A percentile compares a stretch with the other conserved stretches of the same genome.
Conservation (phyloP, 2,329 filamentous ascomycete species). For the Conoideocrella luteorostrata region DNA sequence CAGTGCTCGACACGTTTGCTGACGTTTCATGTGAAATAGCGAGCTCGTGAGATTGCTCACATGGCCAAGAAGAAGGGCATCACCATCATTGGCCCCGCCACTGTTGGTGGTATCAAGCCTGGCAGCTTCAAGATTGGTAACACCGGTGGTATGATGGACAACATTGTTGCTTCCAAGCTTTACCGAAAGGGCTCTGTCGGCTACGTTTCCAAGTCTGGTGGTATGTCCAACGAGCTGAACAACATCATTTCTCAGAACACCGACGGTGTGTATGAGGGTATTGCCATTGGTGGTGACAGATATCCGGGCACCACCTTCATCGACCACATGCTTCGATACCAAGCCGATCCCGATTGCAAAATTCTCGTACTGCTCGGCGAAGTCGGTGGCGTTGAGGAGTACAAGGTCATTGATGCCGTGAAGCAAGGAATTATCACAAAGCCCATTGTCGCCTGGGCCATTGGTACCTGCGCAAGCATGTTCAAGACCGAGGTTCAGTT, state of each 20-base stretch:
- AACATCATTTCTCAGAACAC: conserved; percentile 97
- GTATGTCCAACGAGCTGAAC: conserved; percentile 99
- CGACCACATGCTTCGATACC: conserved; percentile 94
- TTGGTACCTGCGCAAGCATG: conserved; percentile 98
- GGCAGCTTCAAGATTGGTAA: conserved; percentile 99
- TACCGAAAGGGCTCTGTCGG: conserved; percentile 98
- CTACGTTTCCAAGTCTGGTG: conserved; percentile 99
- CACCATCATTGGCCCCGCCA: conserved; percentile 97
- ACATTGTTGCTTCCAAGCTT: conserved; percentile 99
- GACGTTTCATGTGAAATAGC: conserved; percentile 42
- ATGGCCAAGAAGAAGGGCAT: conserved; percentile 97
- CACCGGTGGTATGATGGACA: conserved; percentile 99
- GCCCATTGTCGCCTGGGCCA: conserved; percentile 98
- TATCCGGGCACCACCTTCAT: conserved; percentile 99
- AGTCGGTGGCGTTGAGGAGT: conserved; percentile 98
- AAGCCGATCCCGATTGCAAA: conserved; percentile 96
- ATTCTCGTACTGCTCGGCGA: conserved; percentile 93
- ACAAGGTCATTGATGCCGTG: conserved; percentile 97
- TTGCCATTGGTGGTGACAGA: conserved; percentile 97
- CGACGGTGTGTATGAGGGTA: conserved; percentile 97
- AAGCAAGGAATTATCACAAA: conserved; percentile 94
- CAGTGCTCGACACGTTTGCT: conserved; percentile 13
- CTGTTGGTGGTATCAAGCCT: conserved; percentile 98
- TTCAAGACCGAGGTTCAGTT: conserved; percentile 99
- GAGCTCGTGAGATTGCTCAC: conserved; percentile 95